A percentile compares a stretch with the other conserved stretches of the same genome.
phyloP scores from a whole-genome alignment of 495 filamentous ascomycete genomes.

The Hypoxylon lienhwacheense region DNA sequence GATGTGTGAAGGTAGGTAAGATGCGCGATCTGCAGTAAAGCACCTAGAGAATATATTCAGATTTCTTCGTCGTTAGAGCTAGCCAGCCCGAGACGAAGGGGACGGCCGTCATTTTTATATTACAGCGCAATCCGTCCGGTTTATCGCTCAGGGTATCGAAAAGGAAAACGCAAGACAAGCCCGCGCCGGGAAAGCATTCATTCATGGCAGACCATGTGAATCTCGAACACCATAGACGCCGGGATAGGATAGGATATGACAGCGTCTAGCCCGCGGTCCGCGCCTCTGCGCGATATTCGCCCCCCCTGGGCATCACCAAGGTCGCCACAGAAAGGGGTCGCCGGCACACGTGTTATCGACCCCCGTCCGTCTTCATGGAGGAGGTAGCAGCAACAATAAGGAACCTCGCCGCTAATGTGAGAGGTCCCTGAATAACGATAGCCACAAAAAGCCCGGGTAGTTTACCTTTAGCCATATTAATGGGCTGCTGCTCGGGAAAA shows the following conservation, averaged over 20 bases:
- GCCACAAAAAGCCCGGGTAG: slow-evolving; percentile 4
- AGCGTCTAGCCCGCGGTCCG: slow-evolving; percentile 18
- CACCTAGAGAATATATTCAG: no score
- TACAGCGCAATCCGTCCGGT: no score
- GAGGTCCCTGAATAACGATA: no score
- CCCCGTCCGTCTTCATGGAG: no score
- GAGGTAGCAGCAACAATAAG: no score
- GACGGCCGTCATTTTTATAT: no score
- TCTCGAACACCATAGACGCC: slow-evolving; percentile 21
- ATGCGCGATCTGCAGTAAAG: no score
- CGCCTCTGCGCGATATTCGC: slow-evolving; percentile 1
- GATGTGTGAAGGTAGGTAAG: no score
- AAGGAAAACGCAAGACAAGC: neutral
- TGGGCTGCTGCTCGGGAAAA: slow-evolving; percentile 24
- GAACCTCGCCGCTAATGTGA: neutral
- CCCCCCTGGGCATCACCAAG: no score
- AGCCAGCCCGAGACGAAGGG: no score
- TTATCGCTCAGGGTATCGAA: neutral
- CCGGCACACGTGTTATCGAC: neutral
- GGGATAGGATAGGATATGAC: slow-evolving; percentile 3
- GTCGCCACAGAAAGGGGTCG: neutral
- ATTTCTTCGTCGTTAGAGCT: no score
- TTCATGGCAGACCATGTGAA: neutral
- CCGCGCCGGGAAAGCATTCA: no score
- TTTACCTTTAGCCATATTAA: slow-evolving; percentile 33